Evolutionary conservation across 352 stramenopile genomes (phyloP).

Genomic region (Phytophthora quininea): DNA sequence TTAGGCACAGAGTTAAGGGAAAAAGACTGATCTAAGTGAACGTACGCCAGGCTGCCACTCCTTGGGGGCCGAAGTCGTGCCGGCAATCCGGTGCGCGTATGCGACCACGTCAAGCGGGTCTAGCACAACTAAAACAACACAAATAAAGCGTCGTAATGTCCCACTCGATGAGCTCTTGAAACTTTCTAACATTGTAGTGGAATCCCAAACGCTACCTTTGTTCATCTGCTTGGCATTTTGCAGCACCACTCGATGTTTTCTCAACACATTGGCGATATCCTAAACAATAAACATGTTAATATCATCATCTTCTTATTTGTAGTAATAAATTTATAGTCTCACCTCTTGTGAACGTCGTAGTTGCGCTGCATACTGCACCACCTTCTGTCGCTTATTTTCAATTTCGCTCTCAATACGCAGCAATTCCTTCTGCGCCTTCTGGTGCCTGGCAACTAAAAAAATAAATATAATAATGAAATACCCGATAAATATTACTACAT

Average conservation of each 20-base stretch:
- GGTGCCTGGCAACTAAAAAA: slow-evolving; percentile 45
- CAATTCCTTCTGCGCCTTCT: slow-evolving; percentile 76
- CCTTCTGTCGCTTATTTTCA: slow-evolving; percentile 68
- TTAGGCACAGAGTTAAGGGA: background rate
- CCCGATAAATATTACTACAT: background rate
- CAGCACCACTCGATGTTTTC: slow-evolving; percentile 68
- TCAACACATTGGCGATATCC: slow-evolving; percentile 68
- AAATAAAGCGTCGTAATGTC: slow-evolving; percentile 2
- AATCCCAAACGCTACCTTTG: slow-evolving; percentile 41
- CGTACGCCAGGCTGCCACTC: slow-evolving; percentile 81
- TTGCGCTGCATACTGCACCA: slow-evolving; percentile 72
- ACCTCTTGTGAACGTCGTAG: slow-evolving; percentile 69
- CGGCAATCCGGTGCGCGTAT: slow-evolving; percentile 83
- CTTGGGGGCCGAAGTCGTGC: slow-evolving; percentile 73
- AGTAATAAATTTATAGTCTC: background rate
- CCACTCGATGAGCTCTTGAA: background rate
- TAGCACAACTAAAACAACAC: slow-evolving; percentile 49
- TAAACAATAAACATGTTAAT: slow-evolving; percentile 1
- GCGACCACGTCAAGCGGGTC: slow-evolving; percentile 74
- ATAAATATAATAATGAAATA: background rate
- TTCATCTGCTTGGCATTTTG: slow-evolving; percentile 59
- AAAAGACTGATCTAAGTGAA: background rate
- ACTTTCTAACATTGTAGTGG: background rate
- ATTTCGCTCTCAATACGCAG: slow-evolving; percentile 62
- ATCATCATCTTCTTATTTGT: too few relatives aligned